Conservation (phyloP, 2,329 filamentous ascomycete species). For the Penicillium brasilianum region DNA sequence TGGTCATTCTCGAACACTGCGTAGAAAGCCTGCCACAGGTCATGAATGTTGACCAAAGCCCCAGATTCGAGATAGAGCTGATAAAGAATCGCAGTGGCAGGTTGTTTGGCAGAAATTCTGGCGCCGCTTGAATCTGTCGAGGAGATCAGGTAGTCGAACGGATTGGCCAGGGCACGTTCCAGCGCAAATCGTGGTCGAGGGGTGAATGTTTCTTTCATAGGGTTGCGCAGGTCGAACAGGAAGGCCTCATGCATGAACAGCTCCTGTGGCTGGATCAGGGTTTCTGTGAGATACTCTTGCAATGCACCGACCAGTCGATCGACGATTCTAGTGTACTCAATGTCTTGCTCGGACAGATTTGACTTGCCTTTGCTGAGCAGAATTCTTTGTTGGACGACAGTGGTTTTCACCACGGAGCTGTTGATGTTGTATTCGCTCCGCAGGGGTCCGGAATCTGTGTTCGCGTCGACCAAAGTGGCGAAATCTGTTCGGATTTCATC, state of each 20-base stretch:
- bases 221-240: slow-evolving; percentile 62
- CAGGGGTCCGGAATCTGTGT: slow-evolving; percentile 58
- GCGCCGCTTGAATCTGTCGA: slow-evolving; percentile 43
- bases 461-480: slow-evolving; percentile 52
- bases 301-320: slow-evolving; percentile 54
- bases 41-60: slow-evolving; percentile 63
- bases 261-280: slow-evolving; percentile 55
- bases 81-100: slow-evolving; percentile 64
- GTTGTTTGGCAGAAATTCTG: slow-evolving; percentile 57
- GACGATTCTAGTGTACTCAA: slow-evolving; percentile 60
- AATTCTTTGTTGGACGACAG: slow-evolving; percentile 65
- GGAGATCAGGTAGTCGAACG: slow-evolving; percentile 66
- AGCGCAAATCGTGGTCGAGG: slow-evolving; percentile 63
- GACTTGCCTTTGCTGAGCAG: slow-evolving; percentile 63
- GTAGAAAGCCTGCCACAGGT: slow-evolving; percentile 66
- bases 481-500: slow-evolving; percentile 54
- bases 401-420: slow-evolving; percentile 60
- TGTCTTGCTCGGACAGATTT: slow-evolving; percentile 58
- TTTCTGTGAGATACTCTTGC: slow-evolving; percentile 51
- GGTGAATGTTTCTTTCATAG: slow-evolving; percentile 62
- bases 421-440: slow-evolving; percentile 77
- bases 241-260: slow-evolving; percentile 63
- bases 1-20: slow-evolving; percentile 54
- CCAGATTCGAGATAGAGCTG: slow-evolving; percentile 68
- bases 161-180: slow-evolving; percentile 63